Evolutionary conservation across 495 filamentous ascomycete genomes (phyloP), one percentile per base, ranked within the genome.

Genomic region (Podospora conica): DNA sequence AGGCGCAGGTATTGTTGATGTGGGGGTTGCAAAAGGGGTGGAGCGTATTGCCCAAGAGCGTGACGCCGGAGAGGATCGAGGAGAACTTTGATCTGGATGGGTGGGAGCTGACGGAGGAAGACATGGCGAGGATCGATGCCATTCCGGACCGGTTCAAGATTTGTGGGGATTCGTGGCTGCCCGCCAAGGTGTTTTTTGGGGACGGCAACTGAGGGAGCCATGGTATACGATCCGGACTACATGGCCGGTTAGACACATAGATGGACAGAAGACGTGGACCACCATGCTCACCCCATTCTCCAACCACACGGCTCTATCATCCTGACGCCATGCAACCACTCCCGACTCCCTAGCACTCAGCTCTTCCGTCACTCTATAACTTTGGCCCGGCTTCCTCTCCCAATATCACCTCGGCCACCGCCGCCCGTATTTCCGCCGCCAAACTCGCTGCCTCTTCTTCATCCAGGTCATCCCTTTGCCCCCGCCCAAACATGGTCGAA

Each of bases 141-240:
- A 76, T 91, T 63, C 84, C 83, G 73, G 85, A 88, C 66, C 83
- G 90, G 63, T 89, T 90, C 79, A 91, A 91, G 85, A 87, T 91
- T 62, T 91, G 87, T 66, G 83, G 81, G 22, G 89, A 91, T 70
- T 69, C 55, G 60, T 91, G 88, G 87, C 72, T 92, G 71, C 90
- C 89, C 3, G 71, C 91, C 29, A 90, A 89, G 84, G 90, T 94
- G 9, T 95, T 95, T 84, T 92, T 92, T 76, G 91, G 91, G 10
- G 90, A 93, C 75, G 92, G 92, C 69, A 90, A 93, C 65, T 75
- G 58, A 67, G 40, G 40, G 40, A 48, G 15, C 18, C 15, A 18
- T 1, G 40, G 40, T 48, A n/a, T 18, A 48, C 15, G 15, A 18
- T n/a, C 18, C 18, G 18, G 40, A 48, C 40, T 48, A 55, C 40